Evolutionary conservation across 176 grass and related monocot genomes (phyloP).

Genomic region (Miscanthus lutarioriparius): DNA sequence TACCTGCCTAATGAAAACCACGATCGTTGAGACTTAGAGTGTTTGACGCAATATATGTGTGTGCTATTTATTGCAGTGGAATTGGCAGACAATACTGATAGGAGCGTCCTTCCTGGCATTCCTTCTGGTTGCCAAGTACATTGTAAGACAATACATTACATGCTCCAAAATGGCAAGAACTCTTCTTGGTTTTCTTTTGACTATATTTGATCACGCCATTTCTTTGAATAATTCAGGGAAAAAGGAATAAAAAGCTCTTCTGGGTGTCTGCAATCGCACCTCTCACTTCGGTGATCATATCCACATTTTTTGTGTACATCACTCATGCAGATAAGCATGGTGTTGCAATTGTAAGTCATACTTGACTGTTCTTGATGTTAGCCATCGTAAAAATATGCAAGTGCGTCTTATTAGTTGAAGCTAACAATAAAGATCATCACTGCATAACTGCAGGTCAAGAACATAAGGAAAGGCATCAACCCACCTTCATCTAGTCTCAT

Average conservation of each 20-base stretch:
- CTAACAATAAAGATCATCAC: background rate
- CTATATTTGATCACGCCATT: background rate
- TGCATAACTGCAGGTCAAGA: conserved; percentile 61
- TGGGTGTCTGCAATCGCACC: conserved; percentile 88
- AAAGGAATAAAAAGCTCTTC: conserved; percentile 78
- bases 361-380: background rate
- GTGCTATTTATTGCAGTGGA: conserved; percentile 63
- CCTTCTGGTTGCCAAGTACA: conserved; percentile 72
- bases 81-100: conserved; percentile 83
- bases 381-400: background rate
- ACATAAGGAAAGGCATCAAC: conserved; percentile 80
- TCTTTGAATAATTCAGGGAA: conserved; percentile 55
- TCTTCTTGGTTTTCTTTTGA: background rate
- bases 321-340: conserved; percentile 87
- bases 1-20: background rate
- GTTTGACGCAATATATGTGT: background rate
- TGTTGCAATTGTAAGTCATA: conserved; percentile 73
- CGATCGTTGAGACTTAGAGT: background rate
- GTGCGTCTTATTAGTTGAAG: background rate
- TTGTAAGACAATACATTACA: conserved; percentile 56
- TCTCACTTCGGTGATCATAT: conserved; percentile 71
- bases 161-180: background rate
- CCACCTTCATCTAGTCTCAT: conserved; percentile 64
- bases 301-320: conserved; percentile 85
- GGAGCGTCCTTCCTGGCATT: conserved; percentile 65